Evolutionary conservation across 73 alveolate species (phyloP), one percentile per base, ranked within the genome.

Genomic region (Paramecium caudatum): DNA sequence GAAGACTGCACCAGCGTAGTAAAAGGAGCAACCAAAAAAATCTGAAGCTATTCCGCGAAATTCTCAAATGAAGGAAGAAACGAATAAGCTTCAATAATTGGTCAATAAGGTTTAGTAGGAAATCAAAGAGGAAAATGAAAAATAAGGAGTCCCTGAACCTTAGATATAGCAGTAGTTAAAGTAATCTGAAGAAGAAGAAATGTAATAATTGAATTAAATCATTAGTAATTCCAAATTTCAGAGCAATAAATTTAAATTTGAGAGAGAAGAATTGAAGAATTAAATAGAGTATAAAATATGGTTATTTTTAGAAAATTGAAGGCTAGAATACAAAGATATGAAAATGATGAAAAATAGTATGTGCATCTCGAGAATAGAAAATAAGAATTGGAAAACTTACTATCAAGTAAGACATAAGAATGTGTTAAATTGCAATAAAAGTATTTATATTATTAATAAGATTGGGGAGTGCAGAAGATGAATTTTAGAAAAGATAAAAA

Each of bases 311-410:
- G 80, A 55, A 55, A 55, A 43, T 55, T 55, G 46, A 55, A 55
- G 30, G 80, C 80, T 10, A 55, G 80, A 55, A 55, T 55, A 27
- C n/a, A 55, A 55, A 55, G 80, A 25, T 55, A 55, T 55, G 80
- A 55, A 55, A 55, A 55, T 23, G 80, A 55, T 55, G 80, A 55
- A 55, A 55, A 55, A 55, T 10, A 55, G 23, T 23, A 55, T 43
- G 30, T 23, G n/a, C n/a, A n/a, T n/a, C n/a, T n/a, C n/a, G n/a
- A n/a, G n/a, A n/a, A n/a, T n/a, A n/a, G n/a, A n/a, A n/a, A n/a
- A n/a, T n/a, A n/a, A n/a, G n/a, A n/a, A n/a, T n/a, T n/a, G n/a
- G n/a, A n/a, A n/a, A n/a, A n/a, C n/a, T n/a, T n/a, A n/a, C n/a
- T n/a, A n/a, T n/a, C n/a, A n/a, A n/a, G n/a, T n/a, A n/a, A n/a